Evolutionary conservation across 331 rosid species (phyloP), one percentile per base, ranked within the genome.

Genomic region (Phaseolus coccineus): DNA sequence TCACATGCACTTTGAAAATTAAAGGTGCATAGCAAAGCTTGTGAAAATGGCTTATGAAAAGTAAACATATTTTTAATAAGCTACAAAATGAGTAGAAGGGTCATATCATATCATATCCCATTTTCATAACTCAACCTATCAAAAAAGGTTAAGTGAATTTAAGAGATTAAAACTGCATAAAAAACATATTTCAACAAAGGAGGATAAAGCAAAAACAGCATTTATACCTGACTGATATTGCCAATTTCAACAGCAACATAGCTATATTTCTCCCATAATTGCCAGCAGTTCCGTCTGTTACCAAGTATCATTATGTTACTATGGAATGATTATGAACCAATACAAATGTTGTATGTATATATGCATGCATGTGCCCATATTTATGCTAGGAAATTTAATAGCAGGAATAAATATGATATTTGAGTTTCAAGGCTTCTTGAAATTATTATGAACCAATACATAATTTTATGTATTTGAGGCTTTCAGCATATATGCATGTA

Each of bases 231-330:
- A 78, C 84, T 73, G 66, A 92, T 72, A 83, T 92, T 94, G 77
- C 90, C 93, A 56, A 90, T 84, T 47, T 94, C 97, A 57, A 92
- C 80, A 81, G 98, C 97, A 82, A 94, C 96, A 76, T 90, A 90
- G 71, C 92, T 82, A 82, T 78, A 92, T 81, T 91, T 94, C 90
- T 92, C 98, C 98, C 98, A 92, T 72, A 94, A 82, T 78, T 94
- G 97, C 97, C 93, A 94, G 88, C 94, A 87, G 84, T 85, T 86
- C 70, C 97, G 92, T 73, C 98, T 92, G 97, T 72, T 78, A 87
- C 31, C 79, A 86, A 86, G 65, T 59, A 46, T 72, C 47, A 27
- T 77, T 75, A 53, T 83, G 84, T 91, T 83, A 85, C 64, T 69
- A 83, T 66, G 12, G 64, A 73, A 82, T 25, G 19, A 73, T 33